Base-by-base conservation (phyloP, 2,329 filamentous ascomycete genomes). In the Plectosphaerella plurivora region DNA sequence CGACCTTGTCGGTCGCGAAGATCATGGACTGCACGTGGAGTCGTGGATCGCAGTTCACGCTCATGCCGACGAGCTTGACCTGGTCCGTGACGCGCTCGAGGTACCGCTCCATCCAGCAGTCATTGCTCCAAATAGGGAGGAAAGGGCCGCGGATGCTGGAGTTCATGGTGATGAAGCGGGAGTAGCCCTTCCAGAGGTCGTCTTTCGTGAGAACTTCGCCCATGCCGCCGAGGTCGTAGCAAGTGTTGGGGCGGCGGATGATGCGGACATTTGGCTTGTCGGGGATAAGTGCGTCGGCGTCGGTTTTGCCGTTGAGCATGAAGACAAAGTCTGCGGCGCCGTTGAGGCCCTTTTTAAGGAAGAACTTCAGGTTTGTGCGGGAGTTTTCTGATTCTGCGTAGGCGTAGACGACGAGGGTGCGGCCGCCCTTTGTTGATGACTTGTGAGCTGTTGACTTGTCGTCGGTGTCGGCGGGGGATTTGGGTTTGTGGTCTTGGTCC, bases 1-100 rank as follows among this genome's bases (percentile, higher is more conserved):
- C 71, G n/a, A 64, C 55, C 14, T 55, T 48, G 60, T 73, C 69
- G 8, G 70, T 73, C 10, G 69, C 68, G 58, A 62, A 66, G 49
- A 72, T 63, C 64, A 68, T 70, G 41, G 67, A 66, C 55, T 72
- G 68, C 3, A 71, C 56, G 54, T 71, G 68, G 42, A 63, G 63
- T 8, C 55, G 52, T 6, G 68, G 68, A 9, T 55, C 52, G 61
- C 69, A 72, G 57, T 65, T 71, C 28, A 60, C 60, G 1, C 67
- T 67, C 60, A 69, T 67, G 11, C 70, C 70, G 9, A 72, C 65
- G 22, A 72, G 61, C 68, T 67, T 69, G 39, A 59, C 59, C 41
- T 59, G 53, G 15, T 66, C 61, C 12, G 62, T 68, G 22, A 72
- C 16, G 9, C 60, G 58, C 8, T 56, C 53, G 9, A 70, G 57